A percentile compares a stretch with the other conserved stretches of the same genome.
Conservation (phyloP, 169 alveolate species). For the Babesia gibsoni region DNA sequence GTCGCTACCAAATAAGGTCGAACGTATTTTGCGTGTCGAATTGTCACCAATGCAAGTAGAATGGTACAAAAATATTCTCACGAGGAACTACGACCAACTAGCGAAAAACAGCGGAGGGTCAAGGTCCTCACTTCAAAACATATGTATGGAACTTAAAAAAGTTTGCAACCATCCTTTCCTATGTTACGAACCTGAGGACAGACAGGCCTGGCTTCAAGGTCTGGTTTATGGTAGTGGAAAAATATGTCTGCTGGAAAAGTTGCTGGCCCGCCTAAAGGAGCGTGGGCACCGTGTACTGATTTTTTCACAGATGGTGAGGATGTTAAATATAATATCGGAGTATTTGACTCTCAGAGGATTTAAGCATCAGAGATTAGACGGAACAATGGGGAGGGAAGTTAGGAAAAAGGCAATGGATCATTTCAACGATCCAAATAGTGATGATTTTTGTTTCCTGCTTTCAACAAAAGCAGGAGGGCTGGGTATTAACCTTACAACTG, state of each 20-base stretch:
- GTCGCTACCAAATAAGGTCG: slow-evolving; percentile 87
- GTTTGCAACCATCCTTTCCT: slow-evolving; percentile 98
- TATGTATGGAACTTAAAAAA: slow-evolving; percentile 95
- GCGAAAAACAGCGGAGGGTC: slow-evolving; percentile 87
- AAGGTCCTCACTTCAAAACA: slow-evolving; percentile 83
- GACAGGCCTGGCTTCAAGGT: slow-evolving; percentile 80
- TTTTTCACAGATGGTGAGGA: slow-evolving; percentile 95
- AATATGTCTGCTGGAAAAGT: slow-evolving; percentile 91
- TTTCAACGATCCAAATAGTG: slow-evolving; percentile 90
- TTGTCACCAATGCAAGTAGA: slow-evolving; percentile 86
- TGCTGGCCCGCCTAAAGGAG: slow-evolving; percentile 85
- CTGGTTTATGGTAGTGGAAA: slow-evolving; percentile 90
- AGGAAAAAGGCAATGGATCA: slow-evolving; percentile 95
- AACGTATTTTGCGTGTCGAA: slow-evolving; percentile 86
- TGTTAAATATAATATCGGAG: slow-evolving; percentile 95
- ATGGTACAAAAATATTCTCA: slow-evolving; percentile 81
- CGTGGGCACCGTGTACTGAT: slow-evolving; percentile 93
- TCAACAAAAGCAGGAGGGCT: slow-evolving; percentile 98
- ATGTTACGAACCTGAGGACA: slow-evolving; percentile 91
- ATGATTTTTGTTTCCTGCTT: slow-evolving; percentile 93
- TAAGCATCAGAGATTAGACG: slow-evolving; percentile 97
- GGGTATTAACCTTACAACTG: slow-evolving; percentile 93
- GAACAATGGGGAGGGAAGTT: slow-evolving; percentile 95
- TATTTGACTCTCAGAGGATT: slow-evolving; percentile 91
- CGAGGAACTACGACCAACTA: slow-evolving; percentile 86